These are phyloP conservation scores for Sugiyamaella smithiae DNA, from an alignment of 805 yeast genomes.

Conservation along the genomic window DNA sequence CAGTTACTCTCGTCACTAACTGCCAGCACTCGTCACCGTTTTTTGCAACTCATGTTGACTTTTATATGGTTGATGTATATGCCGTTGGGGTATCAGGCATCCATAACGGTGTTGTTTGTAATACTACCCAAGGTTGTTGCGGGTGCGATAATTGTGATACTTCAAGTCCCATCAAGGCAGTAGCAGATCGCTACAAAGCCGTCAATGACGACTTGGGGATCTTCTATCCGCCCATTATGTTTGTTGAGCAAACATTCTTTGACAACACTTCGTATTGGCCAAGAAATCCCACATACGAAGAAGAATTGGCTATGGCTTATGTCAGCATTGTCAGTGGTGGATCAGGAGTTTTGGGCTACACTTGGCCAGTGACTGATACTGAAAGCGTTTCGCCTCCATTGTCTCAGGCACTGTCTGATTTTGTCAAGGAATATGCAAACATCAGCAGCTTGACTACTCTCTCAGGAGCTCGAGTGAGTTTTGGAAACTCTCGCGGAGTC, in stretches of 20 bases:
- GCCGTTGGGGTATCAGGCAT: constrained; percentile 14
- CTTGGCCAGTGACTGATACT: constrained; percentile 15
- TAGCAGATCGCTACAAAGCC: constrained; percentile 11
- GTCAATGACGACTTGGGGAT: constrained; percentile 12
- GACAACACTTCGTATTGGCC: constrained; percentile 16
- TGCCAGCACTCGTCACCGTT: constrained; percentile 15
- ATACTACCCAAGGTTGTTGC: constrained; percentile 16
- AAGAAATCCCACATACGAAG: constrained; percentile 15
- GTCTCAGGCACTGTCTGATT: constrained; percentile 12
- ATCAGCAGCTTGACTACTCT: constrained; percentile 8
- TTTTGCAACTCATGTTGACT: constrained; percentile 10
- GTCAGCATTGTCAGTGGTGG: constrained; percentile 12
- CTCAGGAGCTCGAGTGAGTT: constrained; percentile 13
- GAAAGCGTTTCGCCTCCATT: constrained; percentile 4
- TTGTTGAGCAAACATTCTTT: constrained; percentile 18
- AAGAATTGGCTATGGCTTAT: constrained; percentile 17
- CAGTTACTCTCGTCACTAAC: constrained; percentile 15
- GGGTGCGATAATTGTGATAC: constrained; percentile 17
- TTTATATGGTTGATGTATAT: constrained; percentile 16
- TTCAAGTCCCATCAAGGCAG: constrained; percentile 10
- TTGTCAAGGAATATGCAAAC: constrained; percentile 10
- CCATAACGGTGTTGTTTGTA: constrained; percentile 14
- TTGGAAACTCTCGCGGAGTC: constrained; percentile 6
- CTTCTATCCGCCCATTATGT: constrained; percentile 14
- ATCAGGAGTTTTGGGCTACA: constrained; percentile 16